Base-by-base conservation (phyloP, 2,329 filamentous ascomycete species). In the Penicillium digitatum region DNA sequence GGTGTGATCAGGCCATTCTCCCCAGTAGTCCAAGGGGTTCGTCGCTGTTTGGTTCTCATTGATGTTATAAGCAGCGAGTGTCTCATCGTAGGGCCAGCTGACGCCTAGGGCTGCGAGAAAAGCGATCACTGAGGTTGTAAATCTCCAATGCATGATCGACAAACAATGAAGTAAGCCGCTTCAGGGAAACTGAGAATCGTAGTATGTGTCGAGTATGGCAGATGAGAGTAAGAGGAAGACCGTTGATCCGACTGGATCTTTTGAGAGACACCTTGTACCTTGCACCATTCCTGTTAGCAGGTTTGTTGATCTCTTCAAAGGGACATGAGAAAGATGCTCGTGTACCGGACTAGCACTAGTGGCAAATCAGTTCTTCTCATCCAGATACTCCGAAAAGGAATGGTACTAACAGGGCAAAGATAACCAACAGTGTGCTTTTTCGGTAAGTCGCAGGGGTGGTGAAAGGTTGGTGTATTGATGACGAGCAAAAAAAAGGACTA, bases 21-120 rank as follows among this genome's bases (percentile, higher is more conserved):
- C 79, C 66, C 73, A 80, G 67, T 87, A 87, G 42, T 87, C 77
- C 35, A 81, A 70, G 2, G 84, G 82, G 48, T 78, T 69, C 9
- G 66, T 76, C n/a, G 84, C 82, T 43, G 75, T 72, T 61, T 79
- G 65, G 67, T 87, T 86, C 58, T 76, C 74, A 67, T 87, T 87
- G 58, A 87, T 73, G 63, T 87, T 87, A 70, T 79, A 86, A 38
- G 78, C 75, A 43, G 75, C 73, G 48, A 81, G 73, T 4, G 70
- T 69, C 39, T 78, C 74, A 54, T 82, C 79, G 58, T 82, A 84
- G 22, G 74, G 74, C 73, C 73, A 76, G 42, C 64, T 64, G 48
- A 39, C 52, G 45, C 61, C 63, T 22, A 60, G 56, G 14, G 57
- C 47, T 49, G 61, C 67, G 47, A 69, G 69, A 48, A 67, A 60